These are phyloP conservation scores for Fusarium marasasianum DNA, from an alignment of 2,329 filamentous ascomycete species.

Conservation along the genomic window DNA sequence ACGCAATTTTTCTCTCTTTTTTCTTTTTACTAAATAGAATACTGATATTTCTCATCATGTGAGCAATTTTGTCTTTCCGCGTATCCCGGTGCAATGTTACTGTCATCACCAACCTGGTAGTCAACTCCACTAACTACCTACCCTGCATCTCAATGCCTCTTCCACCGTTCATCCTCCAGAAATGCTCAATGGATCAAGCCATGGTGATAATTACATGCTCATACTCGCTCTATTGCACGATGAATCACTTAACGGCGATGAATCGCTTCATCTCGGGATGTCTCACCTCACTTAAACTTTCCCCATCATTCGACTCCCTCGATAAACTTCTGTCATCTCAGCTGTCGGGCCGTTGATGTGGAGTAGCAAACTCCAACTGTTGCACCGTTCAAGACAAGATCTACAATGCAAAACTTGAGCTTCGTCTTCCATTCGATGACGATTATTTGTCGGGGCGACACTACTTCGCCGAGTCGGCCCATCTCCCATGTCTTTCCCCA, in stretches of 20 bases:
- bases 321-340: background rate
- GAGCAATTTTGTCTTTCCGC: background rate
- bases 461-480: background rate
- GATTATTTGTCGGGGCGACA: conserved; percentile 4
- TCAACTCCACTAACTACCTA: background rate
- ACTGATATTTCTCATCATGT: background rate
- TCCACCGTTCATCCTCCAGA: background rate
- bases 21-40: too few relatives aligned
- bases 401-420: background rate
- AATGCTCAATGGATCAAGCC: background rate
- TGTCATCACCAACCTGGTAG: background rate
- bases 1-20: background rate
- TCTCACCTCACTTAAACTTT: background rate
- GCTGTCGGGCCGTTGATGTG: background rate
- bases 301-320: background rate
- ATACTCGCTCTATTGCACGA: background rate
- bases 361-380: background rate
- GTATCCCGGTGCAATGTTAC: background rate
- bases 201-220: background rate
- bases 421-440: background rate
- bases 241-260: accelerated
- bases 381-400: background rate
- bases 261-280: background rate
- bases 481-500: background rate
- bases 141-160: background rate